Percentiles rank a stretch among this genome's conserved stretches.
Evolutionary conservation across 306 rosid genomes (phyloP).

Genomic region (Argentina anserina): DNA sequence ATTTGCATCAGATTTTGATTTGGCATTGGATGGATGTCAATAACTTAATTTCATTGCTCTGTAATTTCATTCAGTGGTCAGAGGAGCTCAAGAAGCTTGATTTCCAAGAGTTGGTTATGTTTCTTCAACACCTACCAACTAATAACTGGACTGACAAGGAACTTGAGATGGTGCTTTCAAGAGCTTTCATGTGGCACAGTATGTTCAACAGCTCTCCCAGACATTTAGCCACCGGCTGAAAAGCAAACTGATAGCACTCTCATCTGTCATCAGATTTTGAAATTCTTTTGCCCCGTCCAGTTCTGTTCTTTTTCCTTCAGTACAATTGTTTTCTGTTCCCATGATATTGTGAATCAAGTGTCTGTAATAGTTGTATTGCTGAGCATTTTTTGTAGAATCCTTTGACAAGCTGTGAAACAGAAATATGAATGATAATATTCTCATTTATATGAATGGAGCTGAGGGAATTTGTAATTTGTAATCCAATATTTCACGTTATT

Average conservation of each 20-base stretch:
- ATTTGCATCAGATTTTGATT: constrained; percentile 3
- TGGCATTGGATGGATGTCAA: not conserved
- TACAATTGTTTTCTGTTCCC: not conserved
- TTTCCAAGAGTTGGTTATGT: constrained; percentile 95
- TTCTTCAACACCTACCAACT: constrained; percentile 97
- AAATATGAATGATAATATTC: not conserved
- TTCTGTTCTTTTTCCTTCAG: constrained; percentile 1
- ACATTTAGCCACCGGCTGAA: constrained; percentile 76
- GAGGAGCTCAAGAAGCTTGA: constrained; percentile 83
- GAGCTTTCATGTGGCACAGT: constrained; percentile 98
- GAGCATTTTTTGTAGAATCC: constrained; percentile 26
- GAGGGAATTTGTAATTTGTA: not conserved
- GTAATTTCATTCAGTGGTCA: constrained; percentile 71
- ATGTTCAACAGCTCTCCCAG: constrained; percentile 95
- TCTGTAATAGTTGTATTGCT: constrained; percentile 36
- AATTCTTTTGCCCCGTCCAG: not conserved
- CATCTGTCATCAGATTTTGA: constrained; percentile 5
- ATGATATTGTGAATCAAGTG: constrained; percentile 31
- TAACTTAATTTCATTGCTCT: constrained; percentile 8
- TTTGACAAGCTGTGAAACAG: not conserved
- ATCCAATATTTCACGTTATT: not conserved
- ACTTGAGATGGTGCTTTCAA: constrained; percentile 95
- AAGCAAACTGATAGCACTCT: constrained; percentile 19
- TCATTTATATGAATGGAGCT: constrained; percentile 1
- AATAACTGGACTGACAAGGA: constrained; percentile 87